Evolutionary conservation across 1,284 basidiomycete species (phyloP), one percentile per base, ranked within the genome.

Genomic region (Ceratobasidium sp.): DNA sequence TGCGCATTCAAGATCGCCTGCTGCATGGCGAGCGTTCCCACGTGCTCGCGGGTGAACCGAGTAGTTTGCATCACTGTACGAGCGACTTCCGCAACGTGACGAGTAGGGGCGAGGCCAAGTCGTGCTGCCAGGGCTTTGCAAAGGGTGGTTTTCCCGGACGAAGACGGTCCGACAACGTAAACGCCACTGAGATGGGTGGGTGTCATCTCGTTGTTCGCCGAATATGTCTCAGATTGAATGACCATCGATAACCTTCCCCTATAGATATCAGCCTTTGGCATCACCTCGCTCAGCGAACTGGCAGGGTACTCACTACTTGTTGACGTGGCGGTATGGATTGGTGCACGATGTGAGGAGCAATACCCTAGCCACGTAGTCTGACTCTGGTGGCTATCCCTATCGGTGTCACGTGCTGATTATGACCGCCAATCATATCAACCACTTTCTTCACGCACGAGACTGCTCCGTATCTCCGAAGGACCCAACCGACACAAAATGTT

Each of bases 71-170:
- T 90, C 34, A 91, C 86, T 29, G 83, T 81, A 44, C 90, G 84
- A 1, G 90, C 90, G n/a, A 90, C 87, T 81, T 91, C 90, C 25
- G 84, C 86, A 76, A 91, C 59, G 81, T 68, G 75, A 3, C 54
- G 56, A 25, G 15, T 40, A 11, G 52, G 40, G 17, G 65, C n/a
- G 15, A 61, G 37, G 17, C 15, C n/a, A 34, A 67, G 32, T 11
- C 75, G 75, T 59, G 54, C n/a, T 4, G 66, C 65, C 0, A 90
- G 81, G 3, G 88, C 88, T 62, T 86, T 83, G 82, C 89, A 90
- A 1, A 91, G 85, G 0, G 90, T 91, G 34, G 90, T 90, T 82
- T 91, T 91, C 22, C 90, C 90, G 8, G 88, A 89, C 13, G 90
- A 90, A 80, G 90, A 89, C 52, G 90, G 89, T 2, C 90, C 90